Evolutionary conservation across 306 rosid species (phyloP).

Genomic region (Acacia acuminata): DNA sequence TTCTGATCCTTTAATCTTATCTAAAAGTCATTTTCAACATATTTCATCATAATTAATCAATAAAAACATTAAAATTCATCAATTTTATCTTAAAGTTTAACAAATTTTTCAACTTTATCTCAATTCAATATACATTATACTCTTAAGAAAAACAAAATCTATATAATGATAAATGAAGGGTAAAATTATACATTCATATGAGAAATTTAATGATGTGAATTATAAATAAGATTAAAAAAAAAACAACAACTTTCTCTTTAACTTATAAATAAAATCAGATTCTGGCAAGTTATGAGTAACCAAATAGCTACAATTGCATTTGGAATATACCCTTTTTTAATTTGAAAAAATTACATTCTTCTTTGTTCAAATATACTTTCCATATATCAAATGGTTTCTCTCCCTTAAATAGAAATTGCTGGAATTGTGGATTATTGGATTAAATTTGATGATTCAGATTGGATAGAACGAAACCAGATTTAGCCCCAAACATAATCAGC

Average conservation of each 20-base stretch:
- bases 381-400: not conserved
- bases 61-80: no score
- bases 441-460: not conserved
- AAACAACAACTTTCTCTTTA: no score
- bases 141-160: no score
- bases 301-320: conserved; percentile 25
- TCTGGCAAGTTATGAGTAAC: not conserved
- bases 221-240: no score
- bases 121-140: no score
- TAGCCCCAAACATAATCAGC: not conserved
- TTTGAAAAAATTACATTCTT: not conserved
- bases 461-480: not conserved
- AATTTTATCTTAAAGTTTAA: no score
- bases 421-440: not conserved
- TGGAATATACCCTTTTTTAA: not conserved
- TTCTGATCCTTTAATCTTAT: not conserved
- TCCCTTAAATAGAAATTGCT: not conserved
- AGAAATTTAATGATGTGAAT: no score
- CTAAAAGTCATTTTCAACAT: no score
- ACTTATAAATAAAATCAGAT: not conserved
- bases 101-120: no score
- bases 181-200: no score
- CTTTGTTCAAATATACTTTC: not conserved
- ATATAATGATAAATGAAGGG: no score
- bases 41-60: no score